phyloP scores from a whole-genome alignment of 352 stramenopile genomes.

The Phytophthora nicotianae region DNA sequence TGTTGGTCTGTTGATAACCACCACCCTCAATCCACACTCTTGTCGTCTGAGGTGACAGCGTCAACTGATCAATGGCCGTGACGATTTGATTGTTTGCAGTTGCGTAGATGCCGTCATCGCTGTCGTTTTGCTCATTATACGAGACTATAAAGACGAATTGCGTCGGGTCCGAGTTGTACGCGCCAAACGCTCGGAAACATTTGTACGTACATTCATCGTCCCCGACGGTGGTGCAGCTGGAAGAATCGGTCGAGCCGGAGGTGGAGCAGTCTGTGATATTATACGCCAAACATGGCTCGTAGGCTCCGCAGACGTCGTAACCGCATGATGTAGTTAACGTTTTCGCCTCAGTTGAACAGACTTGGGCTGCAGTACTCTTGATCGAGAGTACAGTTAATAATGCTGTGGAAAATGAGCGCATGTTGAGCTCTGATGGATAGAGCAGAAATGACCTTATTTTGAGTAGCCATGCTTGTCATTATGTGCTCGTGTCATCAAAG shows the following conservation, averaged over 20 bases:
- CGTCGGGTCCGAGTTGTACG: conserved; percentile 23
- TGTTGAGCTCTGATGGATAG: background rate
- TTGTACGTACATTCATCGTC: conserved; percentile 14
- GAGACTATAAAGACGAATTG: conserved; percentile 22
- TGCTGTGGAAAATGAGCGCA: background rate
- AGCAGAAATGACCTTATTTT: conserved; percentile 1
- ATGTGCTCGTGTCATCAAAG: conserved; percentile 7
- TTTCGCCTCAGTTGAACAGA: conserved; percentile 1
- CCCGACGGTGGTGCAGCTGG: conserved; percentile 8
- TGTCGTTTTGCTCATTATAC: conserved; percentile 3
- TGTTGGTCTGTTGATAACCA: conserved; percentile 15
- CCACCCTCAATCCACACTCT: conserved; percentile 27
- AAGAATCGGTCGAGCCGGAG: conserved; percentile 2
- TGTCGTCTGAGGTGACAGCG: conserved; percentile 18
- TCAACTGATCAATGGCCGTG: conserved; percentile 18
- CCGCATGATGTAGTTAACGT: conserved; percentile 20
- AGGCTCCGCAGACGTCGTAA: conserved; percentile 12
- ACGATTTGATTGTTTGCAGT: conserved; percentile 13
- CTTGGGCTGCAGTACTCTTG: conserved; percentile 4
- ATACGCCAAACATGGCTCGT: conserved; percentile 15
- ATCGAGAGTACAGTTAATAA: background rate
- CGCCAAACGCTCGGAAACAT: conserved; percentile 24
- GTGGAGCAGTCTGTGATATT: conserved; percentile 13
- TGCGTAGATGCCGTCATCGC: conserved; percentile 9
- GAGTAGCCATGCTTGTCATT: background rate